Base-by-base conservation (phyloP, 1,284 basidiomycete species). In the Ganoderma lucidum region DNA sequence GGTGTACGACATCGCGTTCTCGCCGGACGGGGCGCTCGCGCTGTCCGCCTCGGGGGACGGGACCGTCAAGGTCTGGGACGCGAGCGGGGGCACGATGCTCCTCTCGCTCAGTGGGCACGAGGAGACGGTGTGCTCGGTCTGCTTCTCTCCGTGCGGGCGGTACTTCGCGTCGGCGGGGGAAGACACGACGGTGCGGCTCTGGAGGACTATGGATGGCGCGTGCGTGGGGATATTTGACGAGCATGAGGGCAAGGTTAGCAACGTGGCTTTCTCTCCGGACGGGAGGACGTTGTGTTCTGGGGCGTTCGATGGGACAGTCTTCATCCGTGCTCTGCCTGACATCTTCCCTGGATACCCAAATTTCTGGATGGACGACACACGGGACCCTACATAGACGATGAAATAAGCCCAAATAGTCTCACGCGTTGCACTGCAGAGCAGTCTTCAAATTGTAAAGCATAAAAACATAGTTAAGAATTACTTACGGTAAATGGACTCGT, bases 171-270 rank as follows among this genome's bases (percentile, higher is more conserved):
- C 74, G 32, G 77, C 73, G 32, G 74, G 71, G 15, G 48, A 41
- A 15, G 78, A 79, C 64, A 66, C 64, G 19, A 74, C 77, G 44
- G 69, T 79, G n/a, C 66, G 73, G 53, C 60, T 79, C 37, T 79
- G 78, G 77, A 62, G 74, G 45, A 39, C 63, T 30, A 42, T 8
- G 17, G 73, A 63, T 53, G 71, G 74, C 6, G 39, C 51, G 32
- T 23, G 51, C 19, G 19, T 70, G 32, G 51, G 32, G 53, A 64
- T 64, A 28, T 68, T 70, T 45, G 55, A 62, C n/a, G 70, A 68
- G 37, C 74, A 75, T 62, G 59, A 32, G 37, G 68, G 72, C 59
- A 66, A 63, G 19, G 70, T 77, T 17, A 74, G 61, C 23, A 64
- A 60, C 5, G 69, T 78, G 41, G 51, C 48, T 32, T 75, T 76